Conservation (phyloP, 805 yeast genomes). For the Candida succiphila region DNA sequence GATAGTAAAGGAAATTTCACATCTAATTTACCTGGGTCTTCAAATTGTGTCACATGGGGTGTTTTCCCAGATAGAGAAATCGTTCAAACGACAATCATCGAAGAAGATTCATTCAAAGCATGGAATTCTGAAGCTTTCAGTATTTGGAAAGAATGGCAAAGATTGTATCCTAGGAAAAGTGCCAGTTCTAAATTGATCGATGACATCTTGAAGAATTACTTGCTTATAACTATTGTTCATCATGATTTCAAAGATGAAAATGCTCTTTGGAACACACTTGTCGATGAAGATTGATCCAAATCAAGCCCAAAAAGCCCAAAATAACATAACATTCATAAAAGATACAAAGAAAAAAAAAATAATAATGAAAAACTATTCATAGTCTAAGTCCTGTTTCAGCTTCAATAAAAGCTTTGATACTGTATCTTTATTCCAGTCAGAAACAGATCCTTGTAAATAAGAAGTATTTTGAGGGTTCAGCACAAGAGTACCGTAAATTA, state of each 20-base stretch:
- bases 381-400: conserved; percentile 21
- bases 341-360: not conserved
- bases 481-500: conserved; percentile 37
- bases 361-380: conserved; percentile 3
- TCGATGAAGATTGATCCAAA: conserved; percentile 13
- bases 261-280: conserved; percentile 67
- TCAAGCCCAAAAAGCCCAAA: not conserved
- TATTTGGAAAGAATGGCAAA: conserved; percentile 89
- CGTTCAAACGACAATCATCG: conserved; percentile 86
- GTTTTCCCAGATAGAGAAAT: conserved; percentile 87
- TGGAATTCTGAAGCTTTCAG: conserved; percentile 95
- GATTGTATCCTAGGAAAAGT: conserved; percentile 54
- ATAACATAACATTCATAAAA: not conserved
- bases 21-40: conserved; percentile 48
- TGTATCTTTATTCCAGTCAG: conserved; percentile 15
- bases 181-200: conserved; percentile 53
- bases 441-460: conserved; percentile 20
- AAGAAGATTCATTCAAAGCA: conserved; percentile 84
- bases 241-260: conserved; percentile 70
- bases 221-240: conserved; percentile 76
- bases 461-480: conserved; percentile 16
- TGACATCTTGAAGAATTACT: conserved; percentile 49
- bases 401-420: conserved; percentile 26
- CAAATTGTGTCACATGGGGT: conserved; percentile 96
- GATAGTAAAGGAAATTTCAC: conserved; percentile 47